Evolutionary conservation across 1,139 yeast species (phyloP).

Genomic region (Arxiozyma slooffiae): DNA sequence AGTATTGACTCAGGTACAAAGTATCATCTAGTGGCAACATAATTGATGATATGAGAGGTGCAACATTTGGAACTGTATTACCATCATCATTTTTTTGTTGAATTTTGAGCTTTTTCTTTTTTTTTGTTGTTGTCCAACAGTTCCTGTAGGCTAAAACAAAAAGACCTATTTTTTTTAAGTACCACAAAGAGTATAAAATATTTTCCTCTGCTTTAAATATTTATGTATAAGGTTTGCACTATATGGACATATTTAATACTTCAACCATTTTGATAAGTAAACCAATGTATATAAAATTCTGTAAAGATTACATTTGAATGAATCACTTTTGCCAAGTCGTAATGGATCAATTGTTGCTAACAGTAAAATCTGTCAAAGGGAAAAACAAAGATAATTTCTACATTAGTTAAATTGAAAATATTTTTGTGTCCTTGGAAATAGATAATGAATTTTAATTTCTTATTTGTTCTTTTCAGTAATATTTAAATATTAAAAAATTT

Average conservation of each 20-base stretch:
- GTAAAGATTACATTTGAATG: conserved; percentile 68
- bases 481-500: conserved; percentile 56
- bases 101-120: conserved; percentile 32
- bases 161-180: conserved; percentile 69
- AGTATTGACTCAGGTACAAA: conserved; percentile 85
- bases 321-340: conserved; percentile 68
- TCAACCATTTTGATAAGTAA: conserved; percentile 67
- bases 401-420: conserved; percentile 61
- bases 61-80: conserved; percentile 18
- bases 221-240: conserved; percentile 79
- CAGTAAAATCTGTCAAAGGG: conserved; percentile 84
- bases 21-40: conserved; percentile 94
- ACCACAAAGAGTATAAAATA: conserved; percentile 65
- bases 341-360: conserved; percentile 70
- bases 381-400: conserved; percentile 53
- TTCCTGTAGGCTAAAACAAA: conserved; percentile 83
- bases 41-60: conserved; percentile 53
- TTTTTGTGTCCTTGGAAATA: conserved; percentile 77
- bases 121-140: conserved; percentile 21
- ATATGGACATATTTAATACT: conserved; percentile 73
- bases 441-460: conserved; percentile 69
- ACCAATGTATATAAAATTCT: conserved; percentile 72
- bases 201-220: conserved; percentile 79
- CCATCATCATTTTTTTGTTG: conserved; percentile 18
- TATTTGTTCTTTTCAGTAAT: conserved; percentile 59